phyloP scores from a whole-genome alignment of 768 basidiomycete species.

The Russula emetica region DNA sequence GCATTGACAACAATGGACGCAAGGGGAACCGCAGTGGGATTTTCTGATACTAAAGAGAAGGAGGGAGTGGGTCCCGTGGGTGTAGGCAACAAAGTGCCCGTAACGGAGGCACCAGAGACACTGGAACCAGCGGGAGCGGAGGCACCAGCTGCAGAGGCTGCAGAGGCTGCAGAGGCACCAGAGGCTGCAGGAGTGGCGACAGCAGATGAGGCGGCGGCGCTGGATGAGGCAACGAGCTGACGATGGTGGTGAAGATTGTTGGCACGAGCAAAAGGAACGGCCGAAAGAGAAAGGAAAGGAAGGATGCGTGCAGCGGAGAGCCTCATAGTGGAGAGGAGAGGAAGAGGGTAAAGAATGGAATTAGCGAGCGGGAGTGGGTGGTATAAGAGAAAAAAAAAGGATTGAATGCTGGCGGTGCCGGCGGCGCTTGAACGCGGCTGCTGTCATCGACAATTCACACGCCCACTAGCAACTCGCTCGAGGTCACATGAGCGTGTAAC shows the following conservation, averaged over 20 bases:
- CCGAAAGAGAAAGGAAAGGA: slow-evolving; percentile 36
- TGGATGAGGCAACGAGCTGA: slow-evolving; percentile 29
- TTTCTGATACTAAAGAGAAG: slow-evolving; percentile 46
- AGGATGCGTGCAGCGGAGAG: slow-evolving; percentile 33
- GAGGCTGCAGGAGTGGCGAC: not conserved
- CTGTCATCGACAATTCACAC: no score
- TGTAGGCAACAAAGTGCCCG: slow-evolving; percentile 9
- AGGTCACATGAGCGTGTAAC: slow-evolving; percentile 1
- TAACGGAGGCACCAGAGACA: not conserved
- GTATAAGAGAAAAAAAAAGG: not conserved
- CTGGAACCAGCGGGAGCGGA: not conserved
- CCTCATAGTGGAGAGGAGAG: slow-evolving; percentile 32
- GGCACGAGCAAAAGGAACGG: slow-evolving; percentile 41
- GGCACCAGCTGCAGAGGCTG: not conserved
- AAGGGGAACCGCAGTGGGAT: slow-evolving; percentile 60
- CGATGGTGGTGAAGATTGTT: slow-evolving; percentile 26
- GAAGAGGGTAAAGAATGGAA: slow-evolving; percentile 1
- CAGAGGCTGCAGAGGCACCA: no score
- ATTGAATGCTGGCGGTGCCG: not conserved
- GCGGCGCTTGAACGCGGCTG: not conserved
- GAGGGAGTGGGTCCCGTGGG: slow-evolving; percentile 33
- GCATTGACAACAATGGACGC: slow-evolving; percentile 45
- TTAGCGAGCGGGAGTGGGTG: not conserved
- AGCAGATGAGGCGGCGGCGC: slow-evolving; percentile 23
- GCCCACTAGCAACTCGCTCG: not conserved